Evolutionary conservation across 768 basidiomycete species (phyloP).

Genomic region (Termitomyces sp.): DNA sequence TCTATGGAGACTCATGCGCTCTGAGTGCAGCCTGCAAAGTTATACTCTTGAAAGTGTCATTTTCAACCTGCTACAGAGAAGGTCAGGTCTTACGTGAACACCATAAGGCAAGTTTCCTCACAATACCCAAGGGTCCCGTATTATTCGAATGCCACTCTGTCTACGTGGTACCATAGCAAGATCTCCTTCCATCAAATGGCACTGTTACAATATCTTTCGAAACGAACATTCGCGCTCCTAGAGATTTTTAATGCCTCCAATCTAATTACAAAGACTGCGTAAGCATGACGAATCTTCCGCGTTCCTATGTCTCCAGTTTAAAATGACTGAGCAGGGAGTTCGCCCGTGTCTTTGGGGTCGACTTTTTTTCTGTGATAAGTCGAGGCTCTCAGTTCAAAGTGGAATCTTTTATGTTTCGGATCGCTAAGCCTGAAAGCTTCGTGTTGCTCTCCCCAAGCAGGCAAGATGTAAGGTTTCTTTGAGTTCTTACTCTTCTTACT

Average conservation of each 20-base stretch:
- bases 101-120: neutral
- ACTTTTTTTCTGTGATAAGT: constrained; percentile 92
- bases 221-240: constrained; percentile 62
- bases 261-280: constrained; percentile 88
- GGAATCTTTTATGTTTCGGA: constrained; percentile 97
- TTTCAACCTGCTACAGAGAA: constrained; percentile 69
- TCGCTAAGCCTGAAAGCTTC: constrained; percentile 93
- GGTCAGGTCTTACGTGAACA: constrained; percentile 42
- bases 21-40: constrained; percentile 68
- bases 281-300: constrained; percentile 19
- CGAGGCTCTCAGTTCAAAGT: constrained; percentile 99
- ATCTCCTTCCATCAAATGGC: constrained; percentile 48
- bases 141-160: constrained; percentile 57
- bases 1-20: constrained; percentile 87
- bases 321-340: constrained; percentile 66
- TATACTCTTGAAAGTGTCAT: constrained; percentile 90
- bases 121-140: constrained; percentile 58
- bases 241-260: constrained; percentile 81
- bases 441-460: constrained; percentile 87
- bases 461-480: constrained; percentile 52
- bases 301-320: neutral
- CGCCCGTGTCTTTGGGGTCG: constrained; percentile 94
- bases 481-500: neutral
- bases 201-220: constrained; percentile 57
- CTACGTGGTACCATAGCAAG: constrained; percentile 60